These are phyloP conservation scores for Saccharum hybrid DNA, from an alignment of 202 grass and related monocot genomes.

Conservation along the genomic window DNA sequence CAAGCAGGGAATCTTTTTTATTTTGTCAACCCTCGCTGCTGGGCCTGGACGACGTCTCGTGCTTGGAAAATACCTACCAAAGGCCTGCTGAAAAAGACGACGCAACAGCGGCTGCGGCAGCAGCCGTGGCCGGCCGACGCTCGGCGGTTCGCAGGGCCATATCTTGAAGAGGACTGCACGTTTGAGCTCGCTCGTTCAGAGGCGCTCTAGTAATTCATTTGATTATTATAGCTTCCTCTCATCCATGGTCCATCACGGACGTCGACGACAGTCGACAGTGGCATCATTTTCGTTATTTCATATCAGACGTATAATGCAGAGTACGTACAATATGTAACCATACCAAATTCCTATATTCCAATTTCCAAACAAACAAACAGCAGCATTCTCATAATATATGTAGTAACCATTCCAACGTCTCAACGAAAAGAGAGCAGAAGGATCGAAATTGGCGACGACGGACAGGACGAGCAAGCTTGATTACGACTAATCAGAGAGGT, in stretches of 20 bases:
- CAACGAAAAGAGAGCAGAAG: neutral
- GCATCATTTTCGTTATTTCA: neutral
- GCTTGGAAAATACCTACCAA: neutral
- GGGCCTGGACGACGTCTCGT: neutral
- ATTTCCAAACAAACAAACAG: neutral
- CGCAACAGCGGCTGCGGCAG: neutral
- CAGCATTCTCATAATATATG: no score
- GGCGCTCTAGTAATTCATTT: neutral
- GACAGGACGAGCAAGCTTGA: neutral
- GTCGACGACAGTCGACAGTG: neutral
- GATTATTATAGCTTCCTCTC: neutral
- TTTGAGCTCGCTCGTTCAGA: neutral
- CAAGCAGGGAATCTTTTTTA: neutral
- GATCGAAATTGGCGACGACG: neutral
- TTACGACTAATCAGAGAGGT: neutral
- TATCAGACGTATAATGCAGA: neutral
- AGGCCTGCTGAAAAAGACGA: constrained; percentile 12
- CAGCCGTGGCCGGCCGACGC: constrained; percentile 1
- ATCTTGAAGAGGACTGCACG: neutral
- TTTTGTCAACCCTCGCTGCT: neutral
- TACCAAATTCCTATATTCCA: neutral
- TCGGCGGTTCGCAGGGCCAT: constrained; percentile 44
- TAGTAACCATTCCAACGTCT: neutral
- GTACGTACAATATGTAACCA: neutral
- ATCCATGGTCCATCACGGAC: neutral